Evolutionary conservation across 2,329 filamentous ascomycete species (phyloP), one percentile per base, ranked within the genome.

Genomic region (Pseudogymnoascus pannorum): DNA sequence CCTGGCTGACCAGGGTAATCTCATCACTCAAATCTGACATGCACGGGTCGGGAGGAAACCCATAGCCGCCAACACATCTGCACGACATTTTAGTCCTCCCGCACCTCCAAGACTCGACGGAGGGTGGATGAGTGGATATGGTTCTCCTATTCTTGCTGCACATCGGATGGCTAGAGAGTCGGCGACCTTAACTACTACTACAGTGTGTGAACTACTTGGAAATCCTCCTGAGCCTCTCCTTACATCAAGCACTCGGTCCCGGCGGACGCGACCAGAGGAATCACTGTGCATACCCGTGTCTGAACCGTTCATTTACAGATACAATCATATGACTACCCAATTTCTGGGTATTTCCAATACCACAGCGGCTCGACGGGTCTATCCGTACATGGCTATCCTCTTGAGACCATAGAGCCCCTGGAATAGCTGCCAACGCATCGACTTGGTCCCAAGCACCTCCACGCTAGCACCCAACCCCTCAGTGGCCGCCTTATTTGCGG

Each of bases 31-130:
- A 31, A 31, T 54, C 48, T 54, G 26, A 51, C 48, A 54, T 54
- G 48, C 48, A 54, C 26, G 48, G 48, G 26, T 26, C n/a, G 26
- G 48, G 22, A 54, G 48, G 24, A 54, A 31, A 54, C 31, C 48
- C 48, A 54, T 54, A 54, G 26, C 48, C 36, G 57, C 57, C 57
- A 58, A 22, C 22, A 36, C 57, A 40, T 58, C 57, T 58, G 57
- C 57, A 58, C 57, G 33, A 58, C 57, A 58, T 58, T 58, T 58
- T 58, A 58, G 57, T 58, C 29, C 57, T 40, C 48, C 48, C 48
- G 48, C 48, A 31, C 48, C 5, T 18, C 26, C 48, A 54, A 54
- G 48, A 18, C 26, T 54, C 9, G 48, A 54, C 9, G 31, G 11
- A 18, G 48, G 7, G 16, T 26, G 9, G 48, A 54, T 54, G 48